These are phyloP conservation scores for Rhynchospora breviuscula DNA, from an alignment of 176 grass and related monocot genomes.

Conservation along the genomic window DNA sequence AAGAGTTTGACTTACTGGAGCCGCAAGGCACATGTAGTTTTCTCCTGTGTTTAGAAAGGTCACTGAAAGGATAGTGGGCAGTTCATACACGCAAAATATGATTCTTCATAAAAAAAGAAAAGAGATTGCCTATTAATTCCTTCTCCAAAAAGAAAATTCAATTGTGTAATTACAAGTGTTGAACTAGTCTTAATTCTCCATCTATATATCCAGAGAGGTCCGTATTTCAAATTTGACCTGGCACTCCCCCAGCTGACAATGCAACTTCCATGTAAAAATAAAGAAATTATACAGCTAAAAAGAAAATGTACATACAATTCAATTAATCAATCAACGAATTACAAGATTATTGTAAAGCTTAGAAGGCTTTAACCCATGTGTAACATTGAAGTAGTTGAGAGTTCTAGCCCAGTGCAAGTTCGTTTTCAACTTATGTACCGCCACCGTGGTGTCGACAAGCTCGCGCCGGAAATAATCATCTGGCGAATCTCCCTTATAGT, in stretches of 20 bases:
- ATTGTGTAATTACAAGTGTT: not conserved
- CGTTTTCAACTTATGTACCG: slow-evolving; percentile 51
- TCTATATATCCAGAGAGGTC: not conserved
- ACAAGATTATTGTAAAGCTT: slow-evolving; percentile 25
- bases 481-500: slow-evolving; percentile 22
- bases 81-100: not conserved
- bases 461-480: slow-evolving; percentile 45
- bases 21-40: not conserved
- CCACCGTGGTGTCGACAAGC: slow-evolving; percentile 31
- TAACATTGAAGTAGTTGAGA: slow-evolving; percentile 58
- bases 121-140: not conserved
- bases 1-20: not conserved
- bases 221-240: not conserved
- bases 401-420: slow-evolving; percentile 32
- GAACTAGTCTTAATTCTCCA: not conserved
- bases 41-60: not conserved
- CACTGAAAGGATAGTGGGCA: not conserved
- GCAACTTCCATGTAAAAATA: slow-evolving; percentile 9
- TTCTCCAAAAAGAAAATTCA: not conserved
- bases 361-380: slow-evolving; percentile 30
- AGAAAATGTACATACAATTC: not conserved
- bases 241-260: not conserved
- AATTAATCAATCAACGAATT: not conserved
- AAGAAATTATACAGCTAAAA: not conserved
- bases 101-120: not conserved